Conservation (phyloP, 768 basidiomycete species). For the Mycena latifolia region DNA sequence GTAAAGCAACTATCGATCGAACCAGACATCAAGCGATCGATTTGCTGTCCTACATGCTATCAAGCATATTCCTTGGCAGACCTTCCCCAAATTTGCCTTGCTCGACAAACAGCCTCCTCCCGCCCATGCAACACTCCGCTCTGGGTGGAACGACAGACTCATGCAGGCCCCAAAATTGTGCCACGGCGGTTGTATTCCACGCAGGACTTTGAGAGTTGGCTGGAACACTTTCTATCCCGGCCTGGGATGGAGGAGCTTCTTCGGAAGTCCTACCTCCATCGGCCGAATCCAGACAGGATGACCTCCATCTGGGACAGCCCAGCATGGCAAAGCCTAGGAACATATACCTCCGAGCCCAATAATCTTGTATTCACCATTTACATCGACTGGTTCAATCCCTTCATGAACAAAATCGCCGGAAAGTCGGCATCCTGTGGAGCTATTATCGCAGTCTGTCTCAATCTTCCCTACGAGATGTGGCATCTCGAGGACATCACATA, state of each 20-base stretch:
- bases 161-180: neutral
- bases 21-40: too few species aligned
- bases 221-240: neutral
- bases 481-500: too few species aligned
- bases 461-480: too few species aligned
- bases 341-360: slow-evolving; percentile 20
- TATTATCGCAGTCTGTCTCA: slow-evolving; percentile 39
- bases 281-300: slow-evolving; percentile 19
- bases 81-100: too few species aligned
- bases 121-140: too few species aligned
- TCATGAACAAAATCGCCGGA: too few species aligned
- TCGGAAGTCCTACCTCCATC: slow-evolving; percentile 19
- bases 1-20: too few species aligned
- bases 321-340: slow-evolving; percentile 25
- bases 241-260: slow-evolving; percentile 31
- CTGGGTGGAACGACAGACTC: too few species aligned
- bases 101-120: too few species aligned
- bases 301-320: slow-evolving; percentile 25
- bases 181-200: neutral
- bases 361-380: slow-evolving; percentile 22
- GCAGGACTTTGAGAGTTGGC: neutral
- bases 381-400: slow-evolving; percentile 40
- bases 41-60: too few species aligned
- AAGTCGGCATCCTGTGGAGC: slow-evolving; percentile 25
- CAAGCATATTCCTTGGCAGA: too few species aligned